Evolutionary conservation across 495 filamentous ascomycete species (phyloP), one percentile per base, ranked within the genome.

Genomic region (Xylaria acuta): DNA sequence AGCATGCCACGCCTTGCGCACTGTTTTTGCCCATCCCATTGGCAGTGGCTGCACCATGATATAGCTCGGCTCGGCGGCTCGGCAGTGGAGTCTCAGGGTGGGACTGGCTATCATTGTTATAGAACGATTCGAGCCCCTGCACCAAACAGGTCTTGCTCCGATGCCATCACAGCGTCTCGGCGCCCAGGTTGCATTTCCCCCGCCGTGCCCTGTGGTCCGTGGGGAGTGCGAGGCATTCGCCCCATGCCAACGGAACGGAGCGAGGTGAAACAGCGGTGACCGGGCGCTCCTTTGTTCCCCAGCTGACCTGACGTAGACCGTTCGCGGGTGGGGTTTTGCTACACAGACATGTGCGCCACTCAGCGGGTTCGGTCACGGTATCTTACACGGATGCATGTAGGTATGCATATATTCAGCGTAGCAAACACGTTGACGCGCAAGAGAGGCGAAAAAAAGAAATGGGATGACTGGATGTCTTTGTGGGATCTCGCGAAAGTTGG

Each of bases 41-140:
- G 67, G 67, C 67, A 51, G 66, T 69, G 67, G 67, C 67, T 60
- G 54, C 34, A 41, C 53, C 34, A 40, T 9, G 30, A 16, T 20
- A 47, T 69, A 69, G 53, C 25, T 60, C 53, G 67, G 56, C 67
- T 69, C 67, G 54, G 67, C 54, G 49, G 54, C 67, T 69, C 53
- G 54, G 67, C 67, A 69, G 67, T 25, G 67, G 67, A 27, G 67
- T 60, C 25, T 34, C 8, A 32, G 5, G 54, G 53, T 69, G 67
- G 67, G 56, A 45, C 54, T 40, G 54, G n/a, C 54, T 27, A 36
- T 47, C 38, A 12, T 8, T 45, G 27, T 22, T 40, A 53, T 11
- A 53, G 41, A 32, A 22, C 18, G 45, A 38, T 18, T 36, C 45
- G 30, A 66, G 41, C 32, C 27, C 25, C 64, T 67, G 27, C 51